A percentile compares a stretch with the other conserved stretches of the same genome.
Evolutionary conservation across 2,329 filamentous ascomycete species (phyloP).

Genomic region (Claviceps humidiphila): DNA sequence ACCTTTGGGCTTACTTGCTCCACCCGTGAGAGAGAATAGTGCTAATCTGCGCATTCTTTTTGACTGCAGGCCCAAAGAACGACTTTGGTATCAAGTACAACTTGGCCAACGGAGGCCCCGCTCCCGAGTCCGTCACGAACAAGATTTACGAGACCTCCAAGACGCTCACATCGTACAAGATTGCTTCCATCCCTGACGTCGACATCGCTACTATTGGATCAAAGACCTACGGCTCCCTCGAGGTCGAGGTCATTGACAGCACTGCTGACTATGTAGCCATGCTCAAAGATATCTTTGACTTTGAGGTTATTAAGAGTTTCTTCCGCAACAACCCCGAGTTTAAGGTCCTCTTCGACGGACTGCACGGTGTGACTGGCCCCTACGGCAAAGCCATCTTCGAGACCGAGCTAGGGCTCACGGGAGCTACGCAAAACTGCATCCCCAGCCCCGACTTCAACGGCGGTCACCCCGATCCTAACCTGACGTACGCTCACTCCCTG

Average conservation of each 20-base stretch:
- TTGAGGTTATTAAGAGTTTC: conserved; percentile 89
- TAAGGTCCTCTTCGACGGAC: conserved; percentile 91
- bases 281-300: conserved; percentile 98
- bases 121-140: conserved; percentile 92
- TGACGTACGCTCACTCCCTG: conserved; percentile 89
- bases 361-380: conserved; percentile 87
- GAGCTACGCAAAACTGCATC: conserved; percentile 75
- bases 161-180: conserved; percentile 81
- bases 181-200: conserved; percentile 72
- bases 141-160: conserved; percentile 94
- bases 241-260: conserved; percentile 93
- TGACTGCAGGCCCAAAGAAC: conserved; percentile 59
- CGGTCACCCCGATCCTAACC: conserved; percentile 93
- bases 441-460: conserved; percentile 93
- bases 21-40: not conserved
- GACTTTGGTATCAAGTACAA: conserved; percentile 99
- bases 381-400: conserved; percentile 95
- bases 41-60: conserved; percentile 4
- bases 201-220: conserved; percentile 75
- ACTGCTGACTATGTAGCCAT: conserved; percentile 84
- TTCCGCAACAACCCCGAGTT: conserved; percentile 78
- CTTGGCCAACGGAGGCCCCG: conserved; percentile 86
- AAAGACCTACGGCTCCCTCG: conserved; percentile 70
- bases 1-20: too few relatives aligned
- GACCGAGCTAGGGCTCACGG: conserved; percentile 74